These are phyloP conservation scores for Neurospora tetraspora DNA, from an alignment of 495 filamentous ascomycete species.

Conservation along the genomic window DNA sequence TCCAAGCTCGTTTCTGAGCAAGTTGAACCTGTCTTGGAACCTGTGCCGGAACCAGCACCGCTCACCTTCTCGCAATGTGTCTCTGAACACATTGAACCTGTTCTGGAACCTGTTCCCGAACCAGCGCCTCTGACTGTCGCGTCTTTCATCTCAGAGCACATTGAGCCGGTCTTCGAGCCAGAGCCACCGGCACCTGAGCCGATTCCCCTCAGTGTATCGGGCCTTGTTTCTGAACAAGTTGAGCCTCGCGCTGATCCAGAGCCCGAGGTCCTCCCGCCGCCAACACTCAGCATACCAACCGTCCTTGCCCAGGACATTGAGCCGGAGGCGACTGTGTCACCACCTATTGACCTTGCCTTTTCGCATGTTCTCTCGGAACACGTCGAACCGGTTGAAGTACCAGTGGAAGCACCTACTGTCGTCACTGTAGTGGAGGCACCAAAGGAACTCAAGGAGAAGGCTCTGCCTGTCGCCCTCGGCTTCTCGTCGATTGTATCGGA, in stretches of 20 bases:
- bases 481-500: slow-evolving; percentile 15
- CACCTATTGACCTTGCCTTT: slow-evolving; percentile 6
- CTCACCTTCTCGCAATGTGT: slow-evolving; percentile 10
- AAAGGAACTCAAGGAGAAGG: background rate
- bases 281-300: slow-evolving; percentile 18
- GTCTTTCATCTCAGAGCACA: slow-evolving; percentile 13
- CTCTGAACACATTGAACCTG: slow-evolving; percentile 14
- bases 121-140: slow-evolving; percentile 15
- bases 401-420: background rate
- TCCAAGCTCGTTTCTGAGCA: slow-evolving; percentile 7
- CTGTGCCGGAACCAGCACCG: background rate
- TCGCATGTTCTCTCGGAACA: slow-evolving; percentile 6
- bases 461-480: slow-evolving; percentile 5
- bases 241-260: slow-evolving; percentile 19
- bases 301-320: slow-evolving; percentile 20
- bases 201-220: slow-evolving; percentile 6
- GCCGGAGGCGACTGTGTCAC: slow-evolving; percentile 4
- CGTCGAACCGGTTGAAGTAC: slow-evolving; percentile 13
- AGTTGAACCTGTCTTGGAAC: slow-evolving; percentile 8
- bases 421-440: slow-evolving; percentile 2
- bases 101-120: slow-evolving; percentile 9
- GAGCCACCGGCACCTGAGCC: slow-evolving; percentile 7
- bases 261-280: slow-evolving; percentile 5
- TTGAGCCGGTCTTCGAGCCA: slow-evolving; percentile 18
- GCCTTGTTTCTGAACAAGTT: slow-evolving; percentile 10